Conservation (phyloP, 2,329 filamentous ascomycete genomes). For the Colletotrichum musicola region DNA sequence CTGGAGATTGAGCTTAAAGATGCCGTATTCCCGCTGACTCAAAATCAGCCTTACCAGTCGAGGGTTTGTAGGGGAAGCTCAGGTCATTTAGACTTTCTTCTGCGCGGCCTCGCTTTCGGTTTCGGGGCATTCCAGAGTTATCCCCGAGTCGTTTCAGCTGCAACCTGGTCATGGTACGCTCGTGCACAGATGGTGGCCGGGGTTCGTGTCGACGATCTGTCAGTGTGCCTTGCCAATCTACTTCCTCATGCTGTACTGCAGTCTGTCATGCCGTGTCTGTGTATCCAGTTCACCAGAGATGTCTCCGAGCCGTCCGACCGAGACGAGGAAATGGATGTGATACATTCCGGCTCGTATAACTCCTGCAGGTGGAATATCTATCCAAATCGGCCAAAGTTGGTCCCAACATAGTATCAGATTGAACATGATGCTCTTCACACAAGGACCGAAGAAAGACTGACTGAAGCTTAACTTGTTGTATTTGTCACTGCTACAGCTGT, state of each 20-base stretch:
- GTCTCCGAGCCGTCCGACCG: too few species aligned
- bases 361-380: too few species aligned
- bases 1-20: too few species aligned
- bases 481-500: conserved; percentile 20
- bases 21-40: background rate
- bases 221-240: conserved; percentile 7
- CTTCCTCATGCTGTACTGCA: background rate
- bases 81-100: conserved; percentile 10
- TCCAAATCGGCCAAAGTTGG: too few species aligned
- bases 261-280: too few species aligned
- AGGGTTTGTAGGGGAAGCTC: background rate
- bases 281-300: too few species aligned
- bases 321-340: too few species aligned
- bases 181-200: background rate
- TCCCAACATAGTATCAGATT: too few species aligned
- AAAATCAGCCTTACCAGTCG: conserved; percentile 20
- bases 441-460: too few species aligned
- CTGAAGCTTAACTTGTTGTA: background rate
- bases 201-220: background rate
- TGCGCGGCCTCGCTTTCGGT: conserved; percentile 7
- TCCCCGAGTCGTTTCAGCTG: conserved; percentile 9
- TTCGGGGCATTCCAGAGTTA: conserved; percentile 2
- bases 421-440: too few species aligned
- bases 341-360: too few species aligned
- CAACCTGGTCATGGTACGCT: background rate